Conservation (phyloP, 2,329 filamentous ascomycete species). For the Ophiocordyceps polyrhachis-furcata region DNA sequence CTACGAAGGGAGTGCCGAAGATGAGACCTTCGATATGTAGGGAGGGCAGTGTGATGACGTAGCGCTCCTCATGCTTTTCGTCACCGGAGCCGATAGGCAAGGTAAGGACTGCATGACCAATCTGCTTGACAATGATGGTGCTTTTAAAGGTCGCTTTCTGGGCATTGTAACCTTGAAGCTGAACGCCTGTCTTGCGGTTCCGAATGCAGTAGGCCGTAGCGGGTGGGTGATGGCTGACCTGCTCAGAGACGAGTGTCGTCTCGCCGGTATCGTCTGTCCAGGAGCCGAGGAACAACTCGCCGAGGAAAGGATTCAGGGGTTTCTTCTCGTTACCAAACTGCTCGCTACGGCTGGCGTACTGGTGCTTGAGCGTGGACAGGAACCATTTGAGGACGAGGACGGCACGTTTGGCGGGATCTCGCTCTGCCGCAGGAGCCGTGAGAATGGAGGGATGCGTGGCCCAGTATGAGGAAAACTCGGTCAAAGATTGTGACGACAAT, state of each 20-base stretch:
- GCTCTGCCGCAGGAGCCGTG: conserved; percentile 61
- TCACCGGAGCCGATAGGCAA: conserved; percentile 31
- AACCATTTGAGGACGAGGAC: conserved; percentile 94
- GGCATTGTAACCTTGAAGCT: conserved; percentile 75
- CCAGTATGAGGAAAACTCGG: conserved; percentile 72
- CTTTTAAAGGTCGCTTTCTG: conserved; percentile 90
- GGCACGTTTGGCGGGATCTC: conserved; percentile 64
- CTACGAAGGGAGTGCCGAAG: conserved; percentile 71
- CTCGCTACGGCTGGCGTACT: conserved; percentile 58
- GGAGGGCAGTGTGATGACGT: conserved; percentile 78
- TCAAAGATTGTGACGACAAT: conserved; percentile 57
- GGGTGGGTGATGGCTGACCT: conserved; percentile 88
- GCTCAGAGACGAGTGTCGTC: conserved; percentile 78
- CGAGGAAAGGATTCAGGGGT: conserved; percentile 87
- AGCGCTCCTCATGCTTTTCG: conserved; percentile 37
- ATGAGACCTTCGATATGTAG: conserved; percentile 91
- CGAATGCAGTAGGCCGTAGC: conserved; percentile 87
- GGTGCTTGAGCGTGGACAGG: conserved; percentile 77
- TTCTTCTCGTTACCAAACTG: conserved; percentile 86
- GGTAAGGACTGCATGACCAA: conserved; percentile 72
- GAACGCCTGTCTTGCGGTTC: conserved; percentile 67
- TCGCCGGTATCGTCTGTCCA: conserved; percentile 73
- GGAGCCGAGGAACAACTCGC: conserved; percentile 80
- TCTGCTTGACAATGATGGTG: conserved; percentile 89
- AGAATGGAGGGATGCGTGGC: conserved; percentile 61